Base-by-base conservation (phyloP, 768 basidiomycete genomes). In the Rickenella mellea region DNA sequence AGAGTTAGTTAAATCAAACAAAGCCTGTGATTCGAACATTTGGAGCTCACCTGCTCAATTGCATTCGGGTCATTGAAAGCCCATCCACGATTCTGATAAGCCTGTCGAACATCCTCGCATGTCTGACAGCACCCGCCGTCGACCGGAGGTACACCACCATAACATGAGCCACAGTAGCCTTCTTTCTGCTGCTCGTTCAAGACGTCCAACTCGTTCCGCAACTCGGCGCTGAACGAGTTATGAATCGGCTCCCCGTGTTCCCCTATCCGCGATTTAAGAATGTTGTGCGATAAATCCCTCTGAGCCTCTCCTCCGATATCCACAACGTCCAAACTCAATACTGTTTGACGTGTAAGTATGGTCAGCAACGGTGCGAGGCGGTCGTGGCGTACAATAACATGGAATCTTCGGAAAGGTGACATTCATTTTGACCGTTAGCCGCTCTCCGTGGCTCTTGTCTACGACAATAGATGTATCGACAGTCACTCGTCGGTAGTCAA, bases 281-380 rank as follows among this genome's bases (percentile, higher is more conserved):
- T 74, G 54, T 89, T 90, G 60, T 97, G 93, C 6, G 90, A 76
- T 38, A 97, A 58, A 55, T 97, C 90, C 45, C 83, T 73, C 59
- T 97, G 94, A 22, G 84, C 78, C 68, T 97, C 96, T 21, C 96
- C 96, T 45, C 86, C 89, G 45, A 99, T 96, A 56, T 99, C 96
- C 88, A 97, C 93, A 40, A 98, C 80, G 62, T 99, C 96, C 41
- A 98, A 65, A 58, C 89, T 93, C 41, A 99, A 74, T 36, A 99
- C 94, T 99, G 54, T 22, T 10, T 8, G 24, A 48, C 41, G 43
- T 24, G 20, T n/a, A 26, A 29, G 27, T 40, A 32, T 22, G 3
- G 25, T 31, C 25, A 44, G 28, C 22, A 25, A 14, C 21, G 41
- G 44, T 38, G 15, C 17, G 41, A 36, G 38, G 17, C 40, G 15